Evolutionary conservation across 306 rosid species (phyloP).

Genomic region (Trifolium fragiferum): DNA sequence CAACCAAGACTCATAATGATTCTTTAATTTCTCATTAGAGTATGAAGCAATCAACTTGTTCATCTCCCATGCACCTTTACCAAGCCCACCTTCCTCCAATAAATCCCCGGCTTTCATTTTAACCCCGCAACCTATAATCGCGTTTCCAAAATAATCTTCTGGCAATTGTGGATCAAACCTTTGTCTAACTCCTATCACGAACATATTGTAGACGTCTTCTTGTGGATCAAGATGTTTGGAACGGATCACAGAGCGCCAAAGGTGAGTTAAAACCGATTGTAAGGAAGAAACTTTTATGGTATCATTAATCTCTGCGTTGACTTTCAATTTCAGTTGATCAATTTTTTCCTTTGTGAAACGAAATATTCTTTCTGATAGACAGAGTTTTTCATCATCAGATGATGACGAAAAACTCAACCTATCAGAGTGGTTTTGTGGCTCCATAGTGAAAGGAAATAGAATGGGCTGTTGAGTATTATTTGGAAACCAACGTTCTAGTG

Average conservation of each 20-base stretch:
- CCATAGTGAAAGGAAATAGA: background rate
- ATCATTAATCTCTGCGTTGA: background rate
- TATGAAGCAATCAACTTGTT: background rate
- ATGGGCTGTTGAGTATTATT: background rate
- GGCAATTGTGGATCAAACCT: background rate
- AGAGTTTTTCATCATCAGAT: background rate
- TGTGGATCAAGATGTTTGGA: background rate
- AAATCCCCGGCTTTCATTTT: background rate
- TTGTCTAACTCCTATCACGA: background rate
- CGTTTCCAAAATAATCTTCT: background rate
- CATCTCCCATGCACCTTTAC: background rate
- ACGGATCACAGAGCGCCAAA: background rate
- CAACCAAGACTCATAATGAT: background rate
- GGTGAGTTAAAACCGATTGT: background rate
- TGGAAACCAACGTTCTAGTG: background rate
- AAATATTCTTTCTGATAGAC: background rate
- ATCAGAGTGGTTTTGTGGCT: background rate
- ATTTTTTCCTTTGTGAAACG: background rate
- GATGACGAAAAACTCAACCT: background rate
- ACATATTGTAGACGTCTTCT: background rate
- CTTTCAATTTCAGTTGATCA: background rate
- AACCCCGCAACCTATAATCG: background rate
- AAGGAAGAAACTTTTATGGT: background rate
- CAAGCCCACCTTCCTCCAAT: background rate
- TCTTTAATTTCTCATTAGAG: background rate